Conservation (phyloP, 2,329 filamentous ascomycete species). For the Trichoderma sp. region DNA sequence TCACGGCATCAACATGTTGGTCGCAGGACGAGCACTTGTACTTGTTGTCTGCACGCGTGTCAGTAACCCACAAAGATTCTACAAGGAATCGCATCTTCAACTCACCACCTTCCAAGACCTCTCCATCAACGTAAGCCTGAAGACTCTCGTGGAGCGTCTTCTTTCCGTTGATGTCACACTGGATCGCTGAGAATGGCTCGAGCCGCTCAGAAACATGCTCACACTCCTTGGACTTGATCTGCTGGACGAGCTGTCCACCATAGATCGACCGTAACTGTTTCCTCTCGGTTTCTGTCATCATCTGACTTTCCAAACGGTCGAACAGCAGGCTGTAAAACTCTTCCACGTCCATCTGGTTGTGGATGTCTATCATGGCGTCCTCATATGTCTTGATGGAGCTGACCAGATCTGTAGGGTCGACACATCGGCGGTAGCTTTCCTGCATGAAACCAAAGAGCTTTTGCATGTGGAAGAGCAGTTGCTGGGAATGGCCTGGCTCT, state of each 20-base stretch:
- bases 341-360: conserved; percentile 95
- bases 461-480: conserved; percentile 75
- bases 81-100: neutral
- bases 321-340: conserved; percentile 96
- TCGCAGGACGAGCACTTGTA: conserved; percentile 95
- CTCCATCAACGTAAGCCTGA: conserved; percentile 92
- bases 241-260: conserved; percentile 87
- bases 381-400: conserved; percentile 80
- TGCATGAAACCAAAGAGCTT: conserved; percentile 85
- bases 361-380: conserved; percentile 78
- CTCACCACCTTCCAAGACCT: conserved; percentile 87
- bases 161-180: conserved; percentile 96
- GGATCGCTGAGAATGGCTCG: conserved; percentile 91
- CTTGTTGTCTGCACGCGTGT: conserved; percentile 75
- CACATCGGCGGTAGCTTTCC: conserved; percentile 70
- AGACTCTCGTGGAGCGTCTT: conserved; percentile 80
- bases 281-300: conserved; percentile 68
- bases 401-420: conserved; percentile 72
- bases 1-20: conserved; percentile 88
- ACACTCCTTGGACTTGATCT: conserved; percentile 94
- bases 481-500: conserved; percentile 60
- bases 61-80: neutral
- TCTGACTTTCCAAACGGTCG: conserved; percentile 84
- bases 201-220: conserved; percentile 87
- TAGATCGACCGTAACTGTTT: conserved; percentile 79